Base-by-base conservation (phyloP, 1,139 yeast genomes). In the Yamadazyma aaseri region DNA sequence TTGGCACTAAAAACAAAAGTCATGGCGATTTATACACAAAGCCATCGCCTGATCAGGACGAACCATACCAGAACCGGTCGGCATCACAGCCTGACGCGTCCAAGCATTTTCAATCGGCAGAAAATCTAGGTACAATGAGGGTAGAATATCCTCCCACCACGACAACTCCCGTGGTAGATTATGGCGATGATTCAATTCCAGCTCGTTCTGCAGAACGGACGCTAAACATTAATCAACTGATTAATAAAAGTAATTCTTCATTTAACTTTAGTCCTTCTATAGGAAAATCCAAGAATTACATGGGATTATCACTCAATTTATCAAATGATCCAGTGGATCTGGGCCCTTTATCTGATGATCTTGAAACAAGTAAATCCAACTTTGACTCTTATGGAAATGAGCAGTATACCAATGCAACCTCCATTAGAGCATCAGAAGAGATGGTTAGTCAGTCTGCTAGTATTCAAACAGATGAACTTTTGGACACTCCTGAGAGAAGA, bases 251-350 rank as follows among this genome's bases (percentile, higher is more conserved):
- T n/a, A 29, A 13, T 6, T 39, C 47, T 5, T 48, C 44, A 8
- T 45, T 45, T 24, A 36, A 45, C 32, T 45, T 45, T 33, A 40
- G 41, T 24, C 48, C 50, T 17, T 38, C 41, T 7, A 29, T 42
- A 1, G 30, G 27, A n/a, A 34, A 40, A 20, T 34, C 39, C 10
- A 59, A 52, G 40, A 65, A 65, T 43, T 44, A 51, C 33, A 63
- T 60, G 51, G 61, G 61, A 34, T 53, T 65, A 33, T 56, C 50
- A 9, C 54, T 63, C 28, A 50, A 59, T 36, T 49, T 64, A 35
- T 41, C 43, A 6, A 28, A 39, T 17, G 26, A 38, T 26, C 17
- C 23, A 22, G 17, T 17, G 7, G 28, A 26, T 17, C 22, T 30
- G n/a, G 13, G 25, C 10, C 32, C 38, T 10, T 26, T 35, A 28